Conservation (phyloP, 1,284 basidiomycete genomes). For the Leccinum proximum region DNA sequence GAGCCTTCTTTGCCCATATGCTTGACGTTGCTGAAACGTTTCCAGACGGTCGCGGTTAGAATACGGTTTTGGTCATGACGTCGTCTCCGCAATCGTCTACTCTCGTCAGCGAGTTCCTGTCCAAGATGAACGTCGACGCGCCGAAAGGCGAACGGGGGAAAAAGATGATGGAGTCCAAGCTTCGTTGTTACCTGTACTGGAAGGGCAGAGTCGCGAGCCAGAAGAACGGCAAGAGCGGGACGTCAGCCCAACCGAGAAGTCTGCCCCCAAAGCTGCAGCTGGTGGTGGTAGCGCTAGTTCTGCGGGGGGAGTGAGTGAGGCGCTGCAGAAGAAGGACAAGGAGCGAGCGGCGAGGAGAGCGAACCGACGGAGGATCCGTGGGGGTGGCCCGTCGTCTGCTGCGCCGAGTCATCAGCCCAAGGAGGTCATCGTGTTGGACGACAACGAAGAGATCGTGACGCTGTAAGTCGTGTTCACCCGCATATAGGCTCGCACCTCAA, state of each 20-base stretch:
- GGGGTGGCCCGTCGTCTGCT: slow-evolving; percentile 48
- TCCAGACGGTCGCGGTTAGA: slow-evolving; percentile 55
- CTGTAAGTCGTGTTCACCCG: slow-evolving; percentile 16
- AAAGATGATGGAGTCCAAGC: slow-evolving; percentile 75
- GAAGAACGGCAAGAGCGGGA: slow-evolving; percentile 15
- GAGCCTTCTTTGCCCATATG: slow-evolving; percentile 20
- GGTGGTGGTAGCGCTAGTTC: slow-evolving; percentile 2
- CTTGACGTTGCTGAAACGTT: background rate
- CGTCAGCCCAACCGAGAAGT: slow-evolving; percentile 7
- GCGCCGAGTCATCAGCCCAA: slow-evolving; percentile 10
- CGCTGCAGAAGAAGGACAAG: slow-evolving; percentile 68
- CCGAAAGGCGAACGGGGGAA: slow-evolving; percentile 60
- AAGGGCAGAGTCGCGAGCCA: slow-evolving; percentile 54
- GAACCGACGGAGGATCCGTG: slow-evolving; percentile 60
- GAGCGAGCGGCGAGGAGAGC: slow-evolving; percentile 48
- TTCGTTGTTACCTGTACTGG: slow-evolving; percentile 80
- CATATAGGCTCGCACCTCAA: background rate
- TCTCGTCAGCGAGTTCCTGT: slow-evolving; percentile 78
- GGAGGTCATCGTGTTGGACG: slow-evolving; percentile 40
- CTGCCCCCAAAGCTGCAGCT: slow-evolving; percentile 5
- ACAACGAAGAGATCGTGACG: slow-evolving; percentile 40
- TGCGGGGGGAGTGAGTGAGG: slow-evolving; percentile 50
- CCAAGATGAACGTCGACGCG: slow-evolving; percentile 53
- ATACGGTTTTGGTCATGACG: slow-evolving; percentile 89
- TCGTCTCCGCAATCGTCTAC: slow-evolving; percentile 76